Evolutionary conservation across 2,329 filamentous ascomycete genomes (phyloP).

Genomic region (Diaporthe citriasiana): DNA sequence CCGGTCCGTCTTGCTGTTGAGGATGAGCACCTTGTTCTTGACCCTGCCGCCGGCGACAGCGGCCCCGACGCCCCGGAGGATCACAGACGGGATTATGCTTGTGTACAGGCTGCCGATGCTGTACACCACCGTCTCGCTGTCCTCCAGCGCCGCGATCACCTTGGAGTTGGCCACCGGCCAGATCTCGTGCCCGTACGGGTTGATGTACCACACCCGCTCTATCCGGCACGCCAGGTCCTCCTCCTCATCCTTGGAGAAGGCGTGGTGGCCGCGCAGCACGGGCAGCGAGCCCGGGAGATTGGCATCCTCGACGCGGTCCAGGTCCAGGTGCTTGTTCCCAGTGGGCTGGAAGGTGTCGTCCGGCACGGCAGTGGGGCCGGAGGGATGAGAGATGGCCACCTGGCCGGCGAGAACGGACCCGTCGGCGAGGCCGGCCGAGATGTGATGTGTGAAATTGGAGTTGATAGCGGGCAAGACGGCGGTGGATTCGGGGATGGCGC

Average conservation of each 20-base stretch:
- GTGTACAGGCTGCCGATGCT: constrained; percentile 96
- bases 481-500: constrained; percentile 82
- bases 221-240: constrained; percentile 85
- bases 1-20: constrained; percentile 87
- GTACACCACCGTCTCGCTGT: constrained; percentile 82
- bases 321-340: constrained; percentile 62
- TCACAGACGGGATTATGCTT: constrained; percentile 84
- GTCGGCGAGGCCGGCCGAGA: constrained; percentile 84
- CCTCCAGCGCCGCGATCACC: constrained; percentile 77
- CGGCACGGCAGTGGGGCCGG: constrained; percentile 70
- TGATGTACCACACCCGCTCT: constrained; percentile 94
- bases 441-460: constrained; percentile 95
- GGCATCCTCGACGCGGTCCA: constrained; percentile 82
- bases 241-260: constrained; percentile 84
- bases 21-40: constrained; percentile 82
- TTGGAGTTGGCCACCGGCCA: constrained; percentile 85
- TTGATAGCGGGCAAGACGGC: constrained; percentile 91
- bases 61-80: constrained; percentile 81
- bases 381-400: constrained; percentile 91
- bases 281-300: constrained; percentile 87
- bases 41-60: constrained; percentile 64
- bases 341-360: constrained; percentile 49
- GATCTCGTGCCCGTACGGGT: constrained; percentile 98
- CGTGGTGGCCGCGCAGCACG: constrained; percentile 83
- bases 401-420: constrained; percentile 88